A percentile compares a stretch with the other conserved stretches of the same genome.
These are phyloP conservation scores for Neurospora africana DNA, from an alignment of 495 filamentous ascomycete species.

Conservation along the genomic window DNA sequence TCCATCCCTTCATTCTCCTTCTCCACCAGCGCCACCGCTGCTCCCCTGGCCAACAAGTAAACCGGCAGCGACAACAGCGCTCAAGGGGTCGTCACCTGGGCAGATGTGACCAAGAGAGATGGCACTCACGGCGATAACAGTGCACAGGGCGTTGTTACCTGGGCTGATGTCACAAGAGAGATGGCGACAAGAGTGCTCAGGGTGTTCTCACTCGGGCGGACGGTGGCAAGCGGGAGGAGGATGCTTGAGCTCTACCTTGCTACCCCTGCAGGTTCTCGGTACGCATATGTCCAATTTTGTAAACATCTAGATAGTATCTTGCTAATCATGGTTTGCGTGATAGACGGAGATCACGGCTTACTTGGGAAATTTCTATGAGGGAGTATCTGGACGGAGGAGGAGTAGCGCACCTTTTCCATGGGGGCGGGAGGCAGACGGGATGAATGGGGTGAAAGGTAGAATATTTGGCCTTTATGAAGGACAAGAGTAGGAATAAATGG, in stretches of 20 bases:
- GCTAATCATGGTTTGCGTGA: background rate
- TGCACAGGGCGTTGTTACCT: background rate
- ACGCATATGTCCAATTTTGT: background rate
- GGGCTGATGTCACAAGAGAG: background rate
- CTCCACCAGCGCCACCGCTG: background rate
- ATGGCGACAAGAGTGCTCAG: background rate
- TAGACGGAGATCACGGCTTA: background rate
- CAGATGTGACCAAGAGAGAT: background rate
- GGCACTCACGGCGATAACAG: background rate
- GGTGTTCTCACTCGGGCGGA: slow-evolving; percentile 2
- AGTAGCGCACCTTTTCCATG: too few relatives aligned
- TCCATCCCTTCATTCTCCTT: background rate
- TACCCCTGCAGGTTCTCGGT: background rate
- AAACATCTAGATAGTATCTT: accelerated
- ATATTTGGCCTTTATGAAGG: too few relatives aligned
- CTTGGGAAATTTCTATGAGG: too few relatives aligned
- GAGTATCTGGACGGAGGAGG: too few relatives aligned
- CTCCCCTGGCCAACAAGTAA: background rate
- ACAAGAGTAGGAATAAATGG: too few relatives aligned
- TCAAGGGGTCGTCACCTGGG: slow-evolving; percentile 1
- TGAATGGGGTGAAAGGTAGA: too few relatives aligned
- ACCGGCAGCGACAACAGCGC: background rate
- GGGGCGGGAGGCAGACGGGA: too few relatives aligned
- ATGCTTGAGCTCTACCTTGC: background rate
- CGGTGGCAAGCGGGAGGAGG: background rate